Evolutionary conservation across 108 stramenopile genomes (phyloP), one percentile per base, ranked within the genome.

Genomic region (Ochromonas danica): DNA sequence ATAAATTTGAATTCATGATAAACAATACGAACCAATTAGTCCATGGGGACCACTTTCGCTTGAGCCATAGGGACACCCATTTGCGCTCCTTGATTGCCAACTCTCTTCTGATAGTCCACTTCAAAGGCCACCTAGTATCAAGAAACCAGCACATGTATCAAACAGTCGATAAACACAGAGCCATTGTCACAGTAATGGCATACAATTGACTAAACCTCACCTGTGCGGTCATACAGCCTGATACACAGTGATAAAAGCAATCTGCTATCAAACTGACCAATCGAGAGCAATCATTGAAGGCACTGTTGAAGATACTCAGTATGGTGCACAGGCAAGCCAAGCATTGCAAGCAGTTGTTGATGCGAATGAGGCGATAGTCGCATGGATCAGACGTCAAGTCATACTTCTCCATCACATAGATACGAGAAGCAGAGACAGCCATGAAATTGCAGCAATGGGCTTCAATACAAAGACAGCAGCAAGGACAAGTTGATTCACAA

Each of bases 331-430:
- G 30, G 27, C 83, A 84, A 36, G 79, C 70, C 77, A 84, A 28
- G 1, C 79, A 31, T 40, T 81, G 79, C 33, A 84, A 31, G 71
- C 70, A 84, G 80, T 84, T 84, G 61, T 77, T 80, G 79, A 81
- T 65, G 30, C 83, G 83, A 77, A 84, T 77, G 33, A 84, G n/a
- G 41, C 83, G 79, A 79, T 83, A 71, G 71, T 83, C 83, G 75
- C 80, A 84, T 17, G 80, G 80, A 57, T 71, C 79, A 35, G 78
- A 71, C 10, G 30, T 35, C 17, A 82, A 43, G n/a, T 35, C 10
- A 41, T 79, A 79, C 36, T 79, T 22, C 3, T 82, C 82, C 82
- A 79, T 79, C 40, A 82, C 42, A 3, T 51, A 28, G 25, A 82
- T 62, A 35, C 83, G 71, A 39, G 83, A 67, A 35, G 83, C 38